A percentile compares a stretch with the other conserved stretches of the same genome.
Evolutionary conservation across 371 early-diverging fungal species (phyloP).

Genomic region (Mucor indicus): DNA sequence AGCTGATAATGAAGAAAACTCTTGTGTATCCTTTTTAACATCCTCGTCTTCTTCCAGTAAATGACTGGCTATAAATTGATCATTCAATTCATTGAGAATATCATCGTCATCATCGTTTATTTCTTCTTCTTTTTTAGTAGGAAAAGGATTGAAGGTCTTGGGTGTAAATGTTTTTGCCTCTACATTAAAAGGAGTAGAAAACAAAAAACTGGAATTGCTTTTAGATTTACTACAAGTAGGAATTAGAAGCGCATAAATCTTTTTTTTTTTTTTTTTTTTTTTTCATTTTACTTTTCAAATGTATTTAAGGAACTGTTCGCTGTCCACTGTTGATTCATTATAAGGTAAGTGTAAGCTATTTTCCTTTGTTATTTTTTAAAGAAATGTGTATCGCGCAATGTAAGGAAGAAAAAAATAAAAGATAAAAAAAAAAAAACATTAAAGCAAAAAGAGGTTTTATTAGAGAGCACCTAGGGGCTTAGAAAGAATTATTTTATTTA

Average conservation of each 20-base stretch:
- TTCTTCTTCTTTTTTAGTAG: background rate
- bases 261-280: background rate
- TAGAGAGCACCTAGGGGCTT: no score
- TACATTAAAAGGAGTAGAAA: no score
- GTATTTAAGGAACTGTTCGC: slow-evolving; percentile 2
- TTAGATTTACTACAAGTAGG: no score
- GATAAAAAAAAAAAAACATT: no score
- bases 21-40: background rate
- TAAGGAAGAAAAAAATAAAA: no score
- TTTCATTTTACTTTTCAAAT: slow-evolving; percentile 4
- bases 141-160: slow-evolving; percentile 13
- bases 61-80: slow-evolving; percentile 17
- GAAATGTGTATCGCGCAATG: no score
- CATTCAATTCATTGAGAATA: background rate
- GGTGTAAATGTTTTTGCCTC: background rate
- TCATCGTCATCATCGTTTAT: background rate
- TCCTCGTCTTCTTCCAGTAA: slow-evolving; percentile 10
- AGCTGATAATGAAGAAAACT: background rate
- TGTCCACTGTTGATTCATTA: no score
- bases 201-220: background rate
- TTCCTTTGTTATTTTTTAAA: no score
- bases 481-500: no score
- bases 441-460: no score
- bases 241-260: background rate
- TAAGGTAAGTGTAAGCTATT: no score